phyloP scores from a whole-genome alignment of 2,329 filamentous ascomycete species.

The Botrytis hyacinthi region DNA sequence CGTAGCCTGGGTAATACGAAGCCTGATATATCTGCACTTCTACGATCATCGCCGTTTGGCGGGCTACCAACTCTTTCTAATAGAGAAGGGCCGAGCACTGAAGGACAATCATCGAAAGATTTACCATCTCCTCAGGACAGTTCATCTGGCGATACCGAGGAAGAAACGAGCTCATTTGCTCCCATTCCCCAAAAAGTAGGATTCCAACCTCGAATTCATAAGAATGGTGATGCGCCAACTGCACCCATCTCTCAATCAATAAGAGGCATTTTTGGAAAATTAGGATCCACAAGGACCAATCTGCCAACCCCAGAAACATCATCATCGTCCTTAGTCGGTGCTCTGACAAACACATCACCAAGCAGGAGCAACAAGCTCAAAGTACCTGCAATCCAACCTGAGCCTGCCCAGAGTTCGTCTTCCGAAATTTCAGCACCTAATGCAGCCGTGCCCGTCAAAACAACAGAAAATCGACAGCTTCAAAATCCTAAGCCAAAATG shows the following conservation, averaged over 20 bases:
- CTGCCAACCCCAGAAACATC: slow-evolving; percentile 22
- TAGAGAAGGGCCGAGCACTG: not conserved
- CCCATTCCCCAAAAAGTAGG: slow-evolving; percentile 36
- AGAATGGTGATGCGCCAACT: slow-evolving; percentile 9
- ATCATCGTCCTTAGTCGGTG: slow-evolving; percentile 23
- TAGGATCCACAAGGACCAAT: not conserved
- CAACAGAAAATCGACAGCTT: slow-evolving; percentile 27
- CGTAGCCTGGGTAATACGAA: slow-evolving; percentile 25
- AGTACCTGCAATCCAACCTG: not conserved
- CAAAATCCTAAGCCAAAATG: slow-evolving; percentile 31
- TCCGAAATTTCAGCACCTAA: not conserved
- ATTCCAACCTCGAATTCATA: slow-evolving; percentile 34
- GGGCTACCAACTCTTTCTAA: slow-evolving; percentile 28
- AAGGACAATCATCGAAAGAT: not conserved
- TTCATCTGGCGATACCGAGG: not conserved
- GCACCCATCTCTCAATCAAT: slow-evolving; percentile 25
- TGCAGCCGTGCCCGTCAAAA: slow-evolving; percentile 11
- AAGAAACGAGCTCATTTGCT: slow-evolving; percentile 24
- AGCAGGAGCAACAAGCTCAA: slow-evolving; percentile 29
- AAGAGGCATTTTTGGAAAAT: slow-evolving; percentile 20
- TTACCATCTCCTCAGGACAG: not conserved
- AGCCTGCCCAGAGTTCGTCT: not conserved
- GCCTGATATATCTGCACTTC: slow-evolving; percentile 33
- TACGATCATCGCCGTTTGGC: slow-evolving; percentile 33
- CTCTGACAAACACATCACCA: slow-evolving; percentile 26